A percentile compares a stretch with the other conserved stretches of the same genome.
Evolutionary conservation across 768 basidiomycete genomes (phyloP).

Genomic region (Mycena kentingensis): DNA sequence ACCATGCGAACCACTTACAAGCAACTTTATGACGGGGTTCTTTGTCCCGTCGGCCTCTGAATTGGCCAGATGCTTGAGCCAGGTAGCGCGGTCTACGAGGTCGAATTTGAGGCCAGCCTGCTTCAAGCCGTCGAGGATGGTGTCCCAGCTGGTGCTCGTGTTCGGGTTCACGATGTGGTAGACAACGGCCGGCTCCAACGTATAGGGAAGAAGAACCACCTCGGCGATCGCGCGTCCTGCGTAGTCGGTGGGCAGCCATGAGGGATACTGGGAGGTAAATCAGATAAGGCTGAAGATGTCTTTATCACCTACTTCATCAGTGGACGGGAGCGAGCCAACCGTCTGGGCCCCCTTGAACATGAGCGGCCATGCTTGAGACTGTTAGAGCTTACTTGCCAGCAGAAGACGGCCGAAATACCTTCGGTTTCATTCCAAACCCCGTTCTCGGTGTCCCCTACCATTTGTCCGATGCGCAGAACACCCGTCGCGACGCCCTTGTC

Average conservation of each 20-base stretch:
- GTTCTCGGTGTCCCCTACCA: conserved; percentile 50
- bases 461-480: conserved; percentile 54
- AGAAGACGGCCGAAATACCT: conserved; percentile 17
- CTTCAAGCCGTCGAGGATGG: conserved; percentile 41
- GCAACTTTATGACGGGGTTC: conserved; percentile 48
- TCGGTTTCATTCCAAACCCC: conserved; percentile 60
- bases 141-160: conserved; percentile 36
- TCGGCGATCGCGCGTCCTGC: conserved; percentile 51
- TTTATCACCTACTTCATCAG: conserved; percentile 30
- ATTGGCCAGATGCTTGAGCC: conserved; percentile 39
- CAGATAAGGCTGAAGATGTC: neutral
- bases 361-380: conserved; percentile 9
- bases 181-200: conserved; percentile 25
- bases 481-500: conserved; percentile 32
- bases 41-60: conserved; percentile 37
- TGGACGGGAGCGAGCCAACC: conserved; percentile 36
- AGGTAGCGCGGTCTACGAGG: conserved; percentile 35
- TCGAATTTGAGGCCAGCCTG: conserved; percentile 42
- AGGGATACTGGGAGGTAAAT: conserved; percentile 32
- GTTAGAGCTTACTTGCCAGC: neutral
- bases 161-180: conserved; percentile 43
- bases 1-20: conserved; percentile 26
- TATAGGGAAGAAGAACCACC: conserved; percentile 32
- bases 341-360: conserved; percentile 48
- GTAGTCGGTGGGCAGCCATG: conserved; percentile 57